These are phyloP conservation scores for Rubia peregrina DNA, from an alignment of 305 asterid genomes.

Conservation along the genomic window DNA sequence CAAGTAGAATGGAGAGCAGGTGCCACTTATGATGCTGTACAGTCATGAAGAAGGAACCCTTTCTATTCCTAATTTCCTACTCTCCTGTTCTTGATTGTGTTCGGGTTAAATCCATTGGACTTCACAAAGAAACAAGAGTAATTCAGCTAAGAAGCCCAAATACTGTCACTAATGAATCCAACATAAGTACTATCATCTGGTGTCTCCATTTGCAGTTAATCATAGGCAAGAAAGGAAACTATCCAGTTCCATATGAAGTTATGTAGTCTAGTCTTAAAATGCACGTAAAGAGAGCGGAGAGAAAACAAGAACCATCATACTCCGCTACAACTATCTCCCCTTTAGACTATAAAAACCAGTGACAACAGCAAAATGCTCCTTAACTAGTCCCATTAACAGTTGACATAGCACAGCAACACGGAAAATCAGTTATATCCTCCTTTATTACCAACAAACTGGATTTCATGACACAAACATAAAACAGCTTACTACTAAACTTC, in stretches of 20 bases:
- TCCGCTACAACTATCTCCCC: neutral
- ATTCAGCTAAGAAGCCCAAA: neutral
- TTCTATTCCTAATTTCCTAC: too few relatives aligned
- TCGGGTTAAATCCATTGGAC: neutral
- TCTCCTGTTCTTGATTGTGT: neutral
- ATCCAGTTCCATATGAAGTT: neutral
- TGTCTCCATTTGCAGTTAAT: too few relatives aligned
- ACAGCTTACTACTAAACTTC: neutral
- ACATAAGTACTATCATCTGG: neutral
- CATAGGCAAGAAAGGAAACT: neutral
- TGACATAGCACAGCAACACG: neutral
- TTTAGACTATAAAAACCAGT: neutral
- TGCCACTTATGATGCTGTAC: neutral
- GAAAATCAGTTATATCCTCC: neutral
- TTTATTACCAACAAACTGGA: too few relatives aligned
- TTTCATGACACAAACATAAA: too few relatives aligned
- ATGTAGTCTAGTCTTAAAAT: neutral
- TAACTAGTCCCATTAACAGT: neutral
- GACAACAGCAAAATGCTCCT: neutral
- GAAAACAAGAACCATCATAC: neutral
- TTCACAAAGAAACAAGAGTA: neutral
- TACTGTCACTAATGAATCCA: neutral
- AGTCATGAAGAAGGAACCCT: too few relatives aligned
- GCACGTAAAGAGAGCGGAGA: neutral
- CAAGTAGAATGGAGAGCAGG: neutral